These are phyloP conservation scores for Cutaneotrichosporon spelunceum DNA, from an alignment of 1,284 basidiomycete species.

Conservation along the genomic window DNA sequence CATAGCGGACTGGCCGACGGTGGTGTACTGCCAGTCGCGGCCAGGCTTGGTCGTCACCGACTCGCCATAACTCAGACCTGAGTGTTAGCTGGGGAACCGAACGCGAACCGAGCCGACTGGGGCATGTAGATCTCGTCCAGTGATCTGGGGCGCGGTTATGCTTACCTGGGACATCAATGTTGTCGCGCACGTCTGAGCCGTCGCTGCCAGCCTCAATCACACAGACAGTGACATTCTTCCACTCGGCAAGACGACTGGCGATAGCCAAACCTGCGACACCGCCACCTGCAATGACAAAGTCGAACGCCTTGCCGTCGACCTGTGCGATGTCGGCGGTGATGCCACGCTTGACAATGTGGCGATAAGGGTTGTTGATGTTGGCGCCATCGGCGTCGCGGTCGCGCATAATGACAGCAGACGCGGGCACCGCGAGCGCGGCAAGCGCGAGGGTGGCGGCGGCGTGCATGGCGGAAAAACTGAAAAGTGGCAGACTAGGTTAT, in stretches of 20 bases:
- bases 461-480: constrained; percentile 1
- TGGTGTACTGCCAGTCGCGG: constrained; percentile 65
- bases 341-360: constrained; percentile 27
- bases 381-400: constrained; percentile 2
- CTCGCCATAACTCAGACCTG: constrained; percentile 47
- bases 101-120: neutral
- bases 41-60: constrained; percentile 47
- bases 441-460: constrained; percentile 8
- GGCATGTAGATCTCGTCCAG: neutral
- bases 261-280: constrained; percentile 71
- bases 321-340: constrained; percentile 35
- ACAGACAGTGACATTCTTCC: constrained; percentile 64
- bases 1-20: constrained; percentile 55
- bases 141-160: neutral
- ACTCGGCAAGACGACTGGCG: constrained; percentile 67
- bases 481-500: no score
- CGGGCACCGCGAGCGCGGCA: constrained; percentile 12
- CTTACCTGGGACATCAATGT: constrained; percentile 55
- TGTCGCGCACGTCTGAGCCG: constrained; percentile 55
- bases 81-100: neutral
- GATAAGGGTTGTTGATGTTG: constrained; percentile 37
- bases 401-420: constrained; percentile 1
- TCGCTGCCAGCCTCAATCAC: constrained; percentile 69
- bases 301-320: constrained; percentile 38
- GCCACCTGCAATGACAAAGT: constrained; percentile 56